Base-by-base conservation (phyloP, 108 stramenopile species). In the Nitzschia inconspicua region DNA sequence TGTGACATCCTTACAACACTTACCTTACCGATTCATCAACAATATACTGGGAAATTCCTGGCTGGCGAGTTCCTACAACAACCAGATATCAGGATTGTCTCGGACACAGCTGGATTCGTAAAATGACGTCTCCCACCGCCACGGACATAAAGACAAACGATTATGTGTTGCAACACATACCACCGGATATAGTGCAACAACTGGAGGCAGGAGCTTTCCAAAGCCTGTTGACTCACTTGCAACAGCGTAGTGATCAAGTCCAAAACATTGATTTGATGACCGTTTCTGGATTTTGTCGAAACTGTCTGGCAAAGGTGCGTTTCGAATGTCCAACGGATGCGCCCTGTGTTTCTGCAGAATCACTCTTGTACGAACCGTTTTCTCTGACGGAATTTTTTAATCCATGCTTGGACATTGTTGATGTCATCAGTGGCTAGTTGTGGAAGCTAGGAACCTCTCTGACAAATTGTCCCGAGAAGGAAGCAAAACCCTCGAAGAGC, bases 181-280 rank as follows among this genome's bases (percentile, higher is more conserved):
- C 78, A 31, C 46, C 72, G 1, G 20, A 51, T 11, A 40, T 76
- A 6, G 35, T 81, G 7, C 31, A 70, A 66, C 50, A 68, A 42
- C 58, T 93, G 56, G 71, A 88, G 68, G 79, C 91, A n/a, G 82
- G 86, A 23, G 86, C 91, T n/a, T 93, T 88, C 61, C 67, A 70
- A 19, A 70, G 68, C 35, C 72, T 93, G 35, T 85, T 83, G 41
- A 32, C 41, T 3, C 91, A 93, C 59, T 79, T 93, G 11, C 70
- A 70, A 44, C 80, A 82, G 19, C 66, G 88, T n/a, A 83, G 81
- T 44, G 91, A 89, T 44, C 63, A 63, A 60, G 91, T 93, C 18
- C 78, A 73, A 56, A 96, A 96, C 63, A 89, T 96, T 50, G 93
- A 92, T 68, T 59, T 96, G 22, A 96, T 96, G 95, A 84, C 89